phyloP scores from a whole-genome alignment of 2,329 filamentous ascomycete species.

The Macrophomina phaseolina region DNA sequence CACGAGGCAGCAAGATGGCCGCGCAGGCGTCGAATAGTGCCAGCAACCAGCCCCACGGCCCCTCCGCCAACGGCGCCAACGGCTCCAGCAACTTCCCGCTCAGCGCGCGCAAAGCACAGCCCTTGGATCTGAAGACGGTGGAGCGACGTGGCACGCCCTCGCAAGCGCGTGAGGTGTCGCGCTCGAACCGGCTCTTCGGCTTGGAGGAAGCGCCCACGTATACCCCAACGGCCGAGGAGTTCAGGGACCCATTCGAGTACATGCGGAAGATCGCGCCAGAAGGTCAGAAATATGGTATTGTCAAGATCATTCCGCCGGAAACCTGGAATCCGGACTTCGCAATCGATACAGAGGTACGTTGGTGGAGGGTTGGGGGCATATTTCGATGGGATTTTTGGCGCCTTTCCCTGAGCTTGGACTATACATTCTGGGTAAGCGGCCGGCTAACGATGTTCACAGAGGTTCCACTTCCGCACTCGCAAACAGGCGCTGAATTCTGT shows the following conservation, averaged over 20 bases:
- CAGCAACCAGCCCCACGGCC: slow-evolving; percentile 9
- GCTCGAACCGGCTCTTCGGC: slow-evolving; percentile 80
- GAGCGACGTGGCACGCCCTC: slow-evolving; percentile 87
- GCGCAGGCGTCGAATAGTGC: slow-evolving; percentile 36
- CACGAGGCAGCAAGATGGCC: slow-evolving; percentile 35
- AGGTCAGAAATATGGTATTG: slow-evolving; percentile 85
- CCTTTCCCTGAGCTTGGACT: background rate
- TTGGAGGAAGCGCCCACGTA: slow-evolving; percentile 91
- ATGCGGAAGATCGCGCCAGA: slow-evolving; percentile 90
- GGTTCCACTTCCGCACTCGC: slow-evolving; percentile 94
- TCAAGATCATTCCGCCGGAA: slow-evolving; percentile 93
- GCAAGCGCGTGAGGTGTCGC: slow-evolving; percentile 75
- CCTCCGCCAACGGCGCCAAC: slow-evolving; percentile 32
- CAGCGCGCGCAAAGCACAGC: slow-evolving; percentile 67
- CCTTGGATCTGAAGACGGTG: slow-evolving; percentile 85
- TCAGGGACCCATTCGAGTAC: slow-evolving; percentile 91
- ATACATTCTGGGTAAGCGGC: background rate
- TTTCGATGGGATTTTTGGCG: background rate
- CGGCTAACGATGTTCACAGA: slow-evolving; percentile 57
- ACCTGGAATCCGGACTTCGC: slow-evolving; percentile 94
- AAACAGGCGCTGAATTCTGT: slow-evolving; percentile 97
- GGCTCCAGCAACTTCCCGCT: slow-evolving; percentile 58
- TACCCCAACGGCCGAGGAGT: slow-evolving; percentile 88
- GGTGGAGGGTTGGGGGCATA: background rate
- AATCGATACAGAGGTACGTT: slow-evolving; percentile 89